Conservation (phyloP, 192 early-diverging fungal genomes). For the Podila horticola region DNA sequence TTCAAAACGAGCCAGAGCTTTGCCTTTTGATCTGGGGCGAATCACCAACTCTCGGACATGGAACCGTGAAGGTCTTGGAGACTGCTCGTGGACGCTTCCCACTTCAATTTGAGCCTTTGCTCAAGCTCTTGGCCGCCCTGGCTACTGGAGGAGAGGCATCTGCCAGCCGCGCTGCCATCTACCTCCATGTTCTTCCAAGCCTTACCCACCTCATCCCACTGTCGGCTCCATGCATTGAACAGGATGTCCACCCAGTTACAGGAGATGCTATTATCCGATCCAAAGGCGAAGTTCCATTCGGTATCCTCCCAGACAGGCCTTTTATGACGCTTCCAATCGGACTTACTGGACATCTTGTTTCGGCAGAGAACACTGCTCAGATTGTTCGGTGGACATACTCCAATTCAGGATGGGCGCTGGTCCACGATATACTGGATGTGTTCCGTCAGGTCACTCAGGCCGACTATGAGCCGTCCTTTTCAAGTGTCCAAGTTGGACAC, state of each 20-base stretch:
- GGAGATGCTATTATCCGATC: conserved; percentile 28
- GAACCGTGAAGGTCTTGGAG: conserved; percentile 34
- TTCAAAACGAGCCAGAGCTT: conserved; percentile 22
- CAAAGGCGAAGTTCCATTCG: conserved; percentile 22
- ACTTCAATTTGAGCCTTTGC: conserved; percentile 31
- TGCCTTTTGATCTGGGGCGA: conserved; percentile 29
- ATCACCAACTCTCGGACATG: conserved; percentile 22
- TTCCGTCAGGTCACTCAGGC: conserved; percentile 18
- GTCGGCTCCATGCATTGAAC: conserved; percentile 12
- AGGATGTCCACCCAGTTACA: conserved; percentile 7
- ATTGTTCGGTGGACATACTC: conserved; percentile 32
- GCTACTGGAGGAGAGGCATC: conserved; percentile 29
- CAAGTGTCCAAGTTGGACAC: conserved; percentile 21
- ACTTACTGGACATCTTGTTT: conserved; percentile 28
- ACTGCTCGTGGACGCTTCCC: conserved; percentile 48
- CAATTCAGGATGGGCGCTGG: conserved; percentile 39
- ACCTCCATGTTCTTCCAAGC: conserved; percentile 32
- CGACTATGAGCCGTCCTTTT: background rate
- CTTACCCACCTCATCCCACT: conserved; percentile 27
- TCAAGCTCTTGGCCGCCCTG: conserved; percentile 35
- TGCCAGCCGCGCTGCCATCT: conserved; percentile 32
- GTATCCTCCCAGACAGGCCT: conserved; percentile 16
- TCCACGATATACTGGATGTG: conserved; percentile 18
- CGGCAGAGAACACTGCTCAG: conserved; percentile 33
- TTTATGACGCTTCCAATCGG: conserved; percentile 40